Evolutionary conservation across 805 yeast genomes (phyloP).

Genomic region (Kodamaea jinghongensis): DNA sequence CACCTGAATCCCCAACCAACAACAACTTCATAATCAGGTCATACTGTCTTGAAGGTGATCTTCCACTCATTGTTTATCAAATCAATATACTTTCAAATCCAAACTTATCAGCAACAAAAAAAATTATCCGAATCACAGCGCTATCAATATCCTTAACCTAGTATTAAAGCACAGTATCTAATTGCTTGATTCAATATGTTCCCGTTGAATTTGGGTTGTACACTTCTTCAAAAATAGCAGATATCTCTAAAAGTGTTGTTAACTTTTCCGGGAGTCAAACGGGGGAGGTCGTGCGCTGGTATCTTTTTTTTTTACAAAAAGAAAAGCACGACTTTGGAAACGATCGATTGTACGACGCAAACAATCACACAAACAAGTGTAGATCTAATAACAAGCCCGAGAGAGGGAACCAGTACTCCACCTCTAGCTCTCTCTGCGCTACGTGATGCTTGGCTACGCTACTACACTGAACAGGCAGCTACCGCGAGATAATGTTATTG

Average conservation of each 20-base stretch:
- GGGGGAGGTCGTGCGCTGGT: slow-evolving; percentile 2
- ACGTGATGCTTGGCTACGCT: too few species aligned
- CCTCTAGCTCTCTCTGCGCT: too few species aligned
- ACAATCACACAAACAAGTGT: background rate
- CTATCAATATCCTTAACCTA: background rate
- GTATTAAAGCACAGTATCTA: background rate
- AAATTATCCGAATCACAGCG: background rate
- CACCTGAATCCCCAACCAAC: slow-evolving; percentile 90
- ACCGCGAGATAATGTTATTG: too few species aligned
- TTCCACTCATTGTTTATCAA: slow-evolving; percentile 45
- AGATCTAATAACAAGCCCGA: background rate
- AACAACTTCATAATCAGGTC: slow-evolving; percentile 90
- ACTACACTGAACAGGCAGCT: too few species aligned
- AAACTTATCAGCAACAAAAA: too few species aligned
- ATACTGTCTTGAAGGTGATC: slow-evolving; percentile 69
- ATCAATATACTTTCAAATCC: too few species aligned
- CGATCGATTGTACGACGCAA: too few species aligned
- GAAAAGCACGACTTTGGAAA: too few species aligned
- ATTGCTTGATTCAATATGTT: background rate
- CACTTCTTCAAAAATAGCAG: background rate
- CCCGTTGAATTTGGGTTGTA: background rate
- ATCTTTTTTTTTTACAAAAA: background rate
- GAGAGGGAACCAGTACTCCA: background rate
- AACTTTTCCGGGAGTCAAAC: slow-evolving; percentile 4
- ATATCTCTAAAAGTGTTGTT: slow-evolving; percentile 4